Percentiles rank a stretch among this genome's conserved stretches.
Conservation (phyloP, 441 rosid genomes). For the Monsonia emarginata region DNA sequence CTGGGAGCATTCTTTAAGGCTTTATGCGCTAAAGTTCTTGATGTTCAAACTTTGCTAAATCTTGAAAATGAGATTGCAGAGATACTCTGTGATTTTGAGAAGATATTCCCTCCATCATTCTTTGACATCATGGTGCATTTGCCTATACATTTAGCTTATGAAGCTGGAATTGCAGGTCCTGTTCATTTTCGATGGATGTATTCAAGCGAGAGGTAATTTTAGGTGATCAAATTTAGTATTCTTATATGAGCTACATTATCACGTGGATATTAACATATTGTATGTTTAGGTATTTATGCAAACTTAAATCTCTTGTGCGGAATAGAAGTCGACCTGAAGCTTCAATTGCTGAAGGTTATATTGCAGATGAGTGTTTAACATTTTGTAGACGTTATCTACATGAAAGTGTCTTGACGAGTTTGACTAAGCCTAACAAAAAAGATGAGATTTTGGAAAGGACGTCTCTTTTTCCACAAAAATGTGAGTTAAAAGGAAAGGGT, state of each 20-base stretch:
- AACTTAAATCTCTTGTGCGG: conserved; percentile 2
- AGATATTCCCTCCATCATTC: neutral
- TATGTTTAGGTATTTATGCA: neutral
- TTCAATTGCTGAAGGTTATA: conserved; percentile 12
- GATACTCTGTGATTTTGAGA: neutral
- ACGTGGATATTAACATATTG: too few relatives aligned
- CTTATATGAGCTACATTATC: too few relatives aligned
- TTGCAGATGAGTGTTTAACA: conserved; percentile 6
- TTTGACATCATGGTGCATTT: conserved; percentile 14
- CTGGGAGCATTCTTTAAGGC: neutral
- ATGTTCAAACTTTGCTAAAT: neutral
- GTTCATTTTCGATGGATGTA: conserved; percentile 7
- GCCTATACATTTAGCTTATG: neutral
- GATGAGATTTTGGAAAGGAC: too few relatives aligned
- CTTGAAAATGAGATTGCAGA: neutral
- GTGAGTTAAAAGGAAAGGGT: too few relatives aligned
- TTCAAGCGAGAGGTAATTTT: neutral
- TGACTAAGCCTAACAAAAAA: neutral
- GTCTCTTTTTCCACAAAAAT: too few relatives aligned
- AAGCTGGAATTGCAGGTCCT: conserved; percentile 3
- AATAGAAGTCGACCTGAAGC: conserved; percentile 14
- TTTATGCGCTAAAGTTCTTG: neutral
- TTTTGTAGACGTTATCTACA: neutral
- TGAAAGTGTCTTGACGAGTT: neutral
- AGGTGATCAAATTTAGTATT: too few relatives aligned